These are phyloP conservation scores for Mycena metata DNA, from an alignment of 768 basidiomycete genomes.

Conservation along the genomic window DNA sequence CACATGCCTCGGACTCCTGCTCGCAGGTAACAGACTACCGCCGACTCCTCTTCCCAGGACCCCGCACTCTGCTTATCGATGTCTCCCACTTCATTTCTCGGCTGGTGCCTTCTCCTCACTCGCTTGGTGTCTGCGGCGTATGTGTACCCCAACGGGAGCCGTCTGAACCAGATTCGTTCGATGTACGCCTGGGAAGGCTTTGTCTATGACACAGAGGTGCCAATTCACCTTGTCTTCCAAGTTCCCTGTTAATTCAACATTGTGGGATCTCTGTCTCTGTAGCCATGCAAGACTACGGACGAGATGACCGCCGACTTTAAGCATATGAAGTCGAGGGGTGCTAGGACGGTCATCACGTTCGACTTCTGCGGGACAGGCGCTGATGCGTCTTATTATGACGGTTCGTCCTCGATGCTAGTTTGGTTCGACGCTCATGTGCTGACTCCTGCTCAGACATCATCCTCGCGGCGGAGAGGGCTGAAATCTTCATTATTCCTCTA, in stretches of 20 bases:
- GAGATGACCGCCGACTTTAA: conserved; percentile 34
- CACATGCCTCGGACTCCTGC: too few species aligned
- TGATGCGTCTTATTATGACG: conserved; percentile 35
- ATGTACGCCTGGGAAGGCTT: conserved; percentile 39
- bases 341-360: conserved; percentile 36
- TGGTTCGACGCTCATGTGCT: conserved; percentile 9
- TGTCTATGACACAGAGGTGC: conserved; percentile 35
- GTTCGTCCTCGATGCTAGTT: conserved; percentile 10
- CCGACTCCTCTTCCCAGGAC: conserved; percentile 12
- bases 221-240: conserved; percentile 9
- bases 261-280: conserved; percentile 22
- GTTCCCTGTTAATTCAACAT: conserved; percentile 19
- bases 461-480: conserved; percentile 29
- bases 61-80: conserved; percentile 26
- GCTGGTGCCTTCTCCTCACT: conserved; percentile 26
- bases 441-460: conserved; percentile 30
- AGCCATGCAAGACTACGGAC: conserved; percentile 29
- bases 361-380: conserved; percentile 36
- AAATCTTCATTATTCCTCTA: conserved; percentile 33
- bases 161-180: conserved; percentile 30
- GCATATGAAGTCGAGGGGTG: conserved; percentile 33
- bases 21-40: too few species aligned
- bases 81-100: conserved; percentile 24
- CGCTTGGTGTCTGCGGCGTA: conserved; percentile 22
- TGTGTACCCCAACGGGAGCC: conserved; percentile 24